These are phyloP conservation scores for Suillus placidus DNA, from an alignment of 768 basidiomycete species.

Conservation along the genomic window DNA sequence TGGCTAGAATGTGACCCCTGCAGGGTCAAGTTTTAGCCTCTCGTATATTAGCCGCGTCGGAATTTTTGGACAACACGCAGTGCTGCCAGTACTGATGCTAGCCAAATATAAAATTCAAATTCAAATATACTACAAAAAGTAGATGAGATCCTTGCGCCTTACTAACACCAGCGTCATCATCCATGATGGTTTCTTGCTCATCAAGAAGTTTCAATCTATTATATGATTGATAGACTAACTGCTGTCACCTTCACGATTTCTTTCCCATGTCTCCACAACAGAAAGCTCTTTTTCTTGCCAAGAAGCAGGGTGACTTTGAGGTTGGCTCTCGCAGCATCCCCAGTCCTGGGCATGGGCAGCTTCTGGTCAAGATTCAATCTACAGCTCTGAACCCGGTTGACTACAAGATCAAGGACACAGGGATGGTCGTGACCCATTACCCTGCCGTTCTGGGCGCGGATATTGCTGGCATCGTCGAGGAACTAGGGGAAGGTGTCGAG, in stretches of 20 bases:
- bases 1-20: too few relatives aligned
- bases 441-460: slow-evolving; percentile 41
- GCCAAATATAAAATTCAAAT: too few relatives aligned
- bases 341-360: slow-evolving; percentile 40
- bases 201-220: too few relatives aligned
- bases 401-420: slow-evolving; percentile 41
- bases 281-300: slow-evolving; percentile 30
- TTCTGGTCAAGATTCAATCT: slow-evolving; percentile 45
- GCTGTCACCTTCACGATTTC: neutral
- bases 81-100: too few relatives aligned
- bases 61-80: too few relatives aligned
- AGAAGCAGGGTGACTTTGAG: slow-evolving; percentile 33
- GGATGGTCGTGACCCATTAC: slow-evolving; percentile 34
- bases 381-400: slow-evolving; percentile 50
- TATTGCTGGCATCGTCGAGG: slow-evolving; percentile 43
- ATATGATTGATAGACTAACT: neutral
- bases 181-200: too few relatives aligned
- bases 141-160: too few relatives aligned
- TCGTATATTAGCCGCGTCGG: too few relatives aligned
- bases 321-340: slow-evolving; percentile 31
- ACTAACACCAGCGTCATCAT: too few relatives aligned
- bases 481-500: slow-evolving; percentile 40
- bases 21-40: too few relatives aligned
- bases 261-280: slow-evolving; percentile 32
- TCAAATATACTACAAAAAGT: too few relatives aligned